These are phyloP conservation scores for Wickerhamomyces queroliae DNA, from an alignment of 805 yeast genomes.

Conservation along the genomic window DNA sequence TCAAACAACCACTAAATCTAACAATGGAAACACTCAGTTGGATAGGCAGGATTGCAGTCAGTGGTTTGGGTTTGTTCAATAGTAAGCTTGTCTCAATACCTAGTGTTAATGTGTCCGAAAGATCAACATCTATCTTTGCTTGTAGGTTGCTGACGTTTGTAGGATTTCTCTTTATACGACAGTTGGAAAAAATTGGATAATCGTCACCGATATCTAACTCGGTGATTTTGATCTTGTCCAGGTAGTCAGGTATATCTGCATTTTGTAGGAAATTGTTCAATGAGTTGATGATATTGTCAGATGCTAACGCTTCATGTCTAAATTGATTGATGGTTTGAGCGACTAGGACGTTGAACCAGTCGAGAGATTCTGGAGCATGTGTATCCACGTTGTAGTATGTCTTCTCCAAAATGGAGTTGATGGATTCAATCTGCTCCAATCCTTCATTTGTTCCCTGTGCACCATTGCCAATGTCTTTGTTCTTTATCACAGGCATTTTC, in stretches of 20 bases:
- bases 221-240: constrained; percentile 72
- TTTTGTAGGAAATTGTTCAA: constrained; percentile 57
- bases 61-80: constrained; percentile 76
- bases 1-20: constrained; percentile 83
- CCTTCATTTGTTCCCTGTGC: constrained; percentile 12
- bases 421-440: constrained; percentile 10
- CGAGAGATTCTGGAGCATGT: constrained; percentile 86
- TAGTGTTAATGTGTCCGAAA: constrained; percentile 79
- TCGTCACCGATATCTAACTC: constrained; percentile 93
- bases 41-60: constrained; percentile 84
- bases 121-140: constrained; percentile 87
- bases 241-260: constrained; percentile 69
- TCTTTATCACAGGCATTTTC: constrained; percentile 18
- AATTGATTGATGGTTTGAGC: constrained; percentile 88
- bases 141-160: constrained; percentile 48
- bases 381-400: constrained; percentile 87
- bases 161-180: constrained; percentile 65
- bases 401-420: constrained; percentile 67
- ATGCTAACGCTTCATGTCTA: constrained; percentile 79
- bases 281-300: constrained; percentile 80
- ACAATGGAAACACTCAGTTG: constrained; percentile 82
- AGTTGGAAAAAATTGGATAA: constrained; percentile 91
- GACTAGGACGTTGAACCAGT: constrained; percentile 92
- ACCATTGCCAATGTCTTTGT: constrained; percentile 12
- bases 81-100: constrained; percentile 79